Conservation (phyloP, 768 basidiomycete species). For the Leccinellum luteum region DNA sequence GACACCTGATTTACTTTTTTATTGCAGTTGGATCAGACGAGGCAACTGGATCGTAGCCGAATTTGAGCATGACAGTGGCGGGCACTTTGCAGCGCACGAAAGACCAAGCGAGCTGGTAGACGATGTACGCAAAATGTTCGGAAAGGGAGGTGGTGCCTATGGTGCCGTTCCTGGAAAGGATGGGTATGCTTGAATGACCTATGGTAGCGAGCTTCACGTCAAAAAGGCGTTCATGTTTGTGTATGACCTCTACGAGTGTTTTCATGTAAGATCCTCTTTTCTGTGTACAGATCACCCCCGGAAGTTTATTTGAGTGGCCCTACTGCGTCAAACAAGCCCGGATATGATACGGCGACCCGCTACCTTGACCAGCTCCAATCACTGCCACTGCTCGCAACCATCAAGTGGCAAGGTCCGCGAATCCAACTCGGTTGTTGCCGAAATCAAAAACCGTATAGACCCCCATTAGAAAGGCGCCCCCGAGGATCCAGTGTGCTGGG, state of each 20-base stretch:
- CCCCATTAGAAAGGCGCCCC: not conserved
- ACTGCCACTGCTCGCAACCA: not conserved
- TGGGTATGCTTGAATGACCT: conserved; percentile 35
- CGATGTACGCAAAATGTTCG: conserved; percentile 58
- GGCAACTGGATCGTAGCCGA: conserved; percentile 41
- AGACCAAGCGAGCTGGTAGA: conserved; percentile 44
- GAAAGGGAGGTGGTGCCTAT: conserved; percentile 47
- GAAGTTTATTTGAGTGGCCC: not conserved
- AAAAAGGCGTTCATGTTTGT: not conserved
- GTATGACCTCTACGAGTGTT: not conserved
- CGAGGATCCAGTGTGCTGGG: not conserved
- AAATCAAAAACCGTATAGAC: not conserved
- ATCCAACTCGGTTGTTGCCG: not conserved
- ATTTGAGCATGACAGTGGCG: conserved; percentile 47
- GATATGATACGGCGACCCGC: no score
- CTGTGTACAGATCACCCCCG: not conserved
- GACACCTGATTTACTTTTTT: not conserved
- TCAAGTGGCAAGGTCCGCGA: not conserved
- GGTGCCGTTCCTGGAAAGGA: conserved; percentile 43
- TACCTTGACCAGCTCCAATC: no score
- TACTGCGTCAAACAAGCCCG: not conserved
- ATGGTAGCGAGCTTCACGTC: not conserved
- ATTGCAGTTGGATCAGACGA: not conserved
- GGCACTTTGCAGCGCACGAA: conserved; percentile 59
- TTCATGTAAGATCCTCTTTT: not conserved